Conservation (phyloP, 1,284 basidiomycete genomes). For the Malassezia sympodialis region DNA sequence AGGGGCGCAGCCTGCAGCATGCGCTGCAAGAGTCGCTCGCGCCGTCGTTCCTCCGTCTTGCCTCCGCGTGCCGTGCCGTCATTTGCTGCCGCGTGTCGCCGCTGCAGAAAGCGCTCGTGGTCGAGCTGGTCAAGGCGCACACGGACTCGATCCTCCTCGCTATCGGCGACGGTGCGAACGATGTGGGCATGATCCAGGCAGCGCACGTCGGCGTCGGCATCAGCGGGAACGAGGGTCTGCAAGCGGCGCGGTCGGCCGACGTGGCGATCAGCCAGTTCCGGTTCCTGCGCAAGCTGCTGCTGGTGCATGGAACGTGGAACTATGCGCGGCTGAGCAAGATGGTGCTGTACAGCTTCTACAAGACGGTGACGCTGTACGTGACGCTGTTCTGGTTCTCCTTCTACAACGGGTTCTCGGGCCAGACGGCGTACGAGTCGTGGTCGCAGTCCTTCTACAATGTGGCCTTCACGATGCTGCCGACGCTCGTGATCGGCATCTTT, state of each 20-base stretch:
- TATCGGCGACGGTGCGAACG: slow-evolving; percentile 63
- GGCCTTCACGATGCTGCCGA: slow-evolving; percentile 63
- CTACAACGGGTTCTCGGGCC: slow-evolving; percentile 81
- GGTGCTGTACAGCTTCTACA: slow-evolving; percentile 58
- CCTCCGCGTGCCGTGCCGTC: slow-evolving; percentile 94
- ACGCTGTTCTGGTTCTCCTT: slow-evolving; percentile 95
- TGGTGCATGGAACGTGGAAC: slow-evolving; percentile 97
- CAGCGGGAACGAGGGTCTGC: slow-evolving; percentile 92
- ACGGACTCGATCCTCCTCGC: slow-evolving; percentile 81
- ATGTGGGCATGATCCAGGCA: slow-evolving; percentile 58
- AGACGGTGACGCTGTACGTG: slow-evolving; percentile 92
- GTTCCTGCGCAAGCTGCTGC: slow-evolving; percentile 84
- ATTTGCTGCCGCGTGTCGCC: slow-evolving; percentile 98
- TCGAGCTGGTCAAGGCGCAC: slow-evolving; percentile 96
- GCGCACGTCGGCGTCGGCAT: slow-evolving; percentile 87
- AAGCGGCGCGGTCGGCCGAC: slow-evolving; percentile 92
- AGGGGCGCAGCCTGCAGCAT: slow-evolving; percentile 85
- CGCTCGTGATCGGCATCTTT: slow-evolving; percentile 91
- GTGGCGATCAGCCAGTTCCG: slow-evolving; percentile 96
- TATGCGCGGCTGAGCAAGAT: slow-evolving; percentile 89
- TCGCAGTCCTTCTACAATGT: slow-evolving; percentile 61
- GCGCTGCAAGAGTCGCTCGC: slow-evolving; percentile 76
- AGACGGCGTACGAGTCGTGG: slow-evolving; percentile 97
- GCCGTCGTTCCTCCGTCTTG: slow-evolving; percentile 83
- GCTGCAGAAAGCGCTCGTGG: slow-evolving; percentile 91